A percentile compares a stretch with the other conserved stretches of the same genome.
Conservation (phyloP, 805 yeast species). For the Barnettozyma siamensis region DNA sequence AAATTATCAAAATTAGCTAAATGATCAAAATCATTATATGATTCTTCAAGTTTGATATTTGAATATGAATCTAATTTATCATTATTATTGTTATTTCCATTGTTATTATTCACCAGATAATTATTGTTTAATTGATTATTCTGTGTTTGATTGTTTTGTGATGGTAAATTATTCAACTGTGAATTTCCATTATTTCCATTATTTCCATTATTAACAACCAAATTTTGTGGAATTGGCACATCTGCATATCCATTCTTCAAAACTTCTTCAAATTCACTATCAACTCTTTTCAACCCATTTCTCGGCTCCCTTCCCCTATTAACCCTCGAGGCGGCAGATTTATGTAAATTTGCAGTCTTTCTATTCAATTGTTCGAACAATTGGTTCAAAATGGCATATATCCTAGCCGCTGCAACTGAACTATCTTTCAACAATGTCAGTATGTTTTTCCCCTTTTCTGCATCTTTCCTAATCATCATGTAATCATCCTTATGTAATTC, state of each 20-base stretch:
- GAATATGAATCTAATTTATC: slow-evolving; percentile 7
- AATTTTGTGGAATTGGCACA: slow-evolving; percentile 25
- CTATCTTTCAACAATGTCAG: slow-evolving; percentile 65
- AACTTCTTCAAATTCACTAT: slow-evolving; percentile 2
- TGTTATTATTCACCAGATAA: not conserved
- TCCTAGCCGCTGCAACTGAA: slow-evolving; percentile 73
- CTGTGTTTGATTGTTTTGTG: too few relatives aligned
- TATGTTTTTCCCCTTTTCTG: slow-evolving; percentile 74
- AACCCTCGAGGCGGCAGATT: too few relatives aligned
- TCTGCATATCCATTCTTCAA: slow-evolving; percentile 8
- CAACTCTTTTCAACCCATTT: slow-evolving; percentile 3
- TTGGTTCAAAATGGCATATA: slow-evolving; percentile 74
- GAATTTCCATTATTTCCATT: not conserved
- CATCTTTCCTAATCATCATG: slow-evolving; percentile 60
- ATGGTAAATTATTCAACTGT: too few relatives aligned
- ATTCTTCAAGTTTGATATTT: slow-evolving; percentile 19
- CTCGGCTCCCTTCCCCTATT: slow-evolving; percentile 20
- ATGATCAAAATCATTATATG: slow-evolving; percentile 23
- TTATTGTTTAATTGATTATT: too few relatives aligned
- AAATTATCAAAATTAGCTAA: slow-evolving; percentile 26
- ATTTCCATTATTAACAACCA: slow-evolving; percentile 11
- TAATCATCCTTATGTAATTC: slow-evolving; percentile 43
- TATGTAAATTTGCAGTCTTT: slow-evolving; percentile 50
- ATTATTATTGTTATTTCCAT: not conserved
- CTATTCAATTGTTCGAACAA: slow-evolving; percentile 73